Evolutionary conservation across 345 rosid genomes (phyloP).

Genomic region (Acer campestre): DNA sequence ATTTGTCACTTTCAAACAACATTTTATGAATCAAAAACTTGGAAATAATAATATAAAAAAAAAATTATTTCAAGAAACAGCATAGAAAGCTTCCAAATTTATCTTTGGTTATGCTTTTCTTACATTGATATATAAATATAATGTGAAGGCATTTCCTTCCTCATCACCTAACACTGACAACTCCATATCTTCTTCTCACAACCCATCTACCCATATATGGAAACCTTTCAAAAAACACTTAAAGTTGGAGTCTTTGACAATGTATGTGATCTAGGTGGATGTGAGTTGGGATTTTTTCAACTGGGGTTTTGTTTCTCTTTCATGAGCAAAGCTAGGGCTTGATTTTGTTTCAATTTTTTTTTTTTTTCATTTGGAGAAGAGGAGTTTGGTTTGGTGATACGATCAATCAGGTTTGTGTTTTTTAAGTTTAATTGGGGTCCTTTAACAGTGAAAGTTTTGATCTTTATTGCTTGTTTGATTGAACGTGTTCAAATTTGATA

Average conservation of each 20-base stretch:
- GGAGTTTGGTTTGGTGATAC: not conserved
- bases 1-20: conserved; percentile 38
- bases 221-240: conserved; percentile 33
- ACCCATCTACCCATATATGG: conserved; percentile 33
- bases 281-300: conserved; percentile 7
- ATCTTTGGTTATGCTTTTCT: conserved; percentile 24
- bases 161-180: conserved; percentile 61
- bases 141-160: conserved; percentile 41
- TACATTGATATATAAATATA: conserved; percentile 26
- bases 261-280: conserved; percentile 27
- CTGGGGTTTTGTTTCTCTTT: conserved; percentile 19
- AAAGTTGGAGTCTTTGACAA: conserved; percentile 26
- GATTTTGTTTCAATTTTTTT: conserved; percentile 18
- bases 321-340: conserved; percentile 13
- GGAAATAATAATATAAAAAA: conserved; percentile 1
- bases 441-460: conserved; percentile 23
- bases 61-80: conserved; percentile 29
- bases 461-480: conserved; percentile 25
- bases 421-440: conserved; percentile 11
- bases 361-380: not conserved
- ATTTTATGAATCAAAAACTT: not conserved
- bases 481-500: conserved; percentile 7
- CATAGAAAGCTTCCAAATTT: conserved; percentile 41
- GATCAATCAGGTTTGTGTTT: conserved; percentile 28
- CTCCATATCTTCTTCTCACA: conserved; percentile 39